Evolutionary conservation across 1,284 basidiomycete genomes (phyloP), one percentile per base, ranked within the genome.

Genomic region (Leccinum ponderosum): DNA sequence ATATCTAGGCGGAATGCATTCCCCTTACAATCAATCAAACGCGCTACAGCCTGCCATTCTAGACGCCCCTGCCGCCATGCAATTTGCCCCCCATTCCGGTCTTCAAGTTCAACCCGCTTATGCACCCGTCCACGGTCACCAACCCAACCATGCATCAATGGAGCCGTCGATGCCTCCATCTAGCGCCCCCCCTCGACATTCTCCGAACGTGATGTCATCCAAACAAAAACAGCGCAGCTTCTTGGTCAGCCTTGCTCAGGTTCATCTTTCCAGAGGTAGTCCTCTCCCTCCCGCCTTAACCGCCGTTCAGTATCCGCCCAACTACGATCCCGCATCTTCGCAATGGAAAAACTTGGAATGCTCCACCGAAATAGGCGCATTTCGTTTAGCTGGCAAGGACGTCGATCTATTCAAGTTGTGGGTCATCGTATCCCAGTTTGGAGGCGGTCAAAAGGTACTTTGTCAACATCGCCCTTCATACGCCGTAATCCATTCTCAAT

Each of bases 371-470:
- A 64, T 80, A 15, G 90, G 90, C 51, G 75, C 80, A 44, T 78
- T 92, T 68, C 83, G 85, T 61, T 69, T 95, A 51, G 86, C 87
- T 3, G 91, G 91, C 20, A 91, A 87, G 73, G 92, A 94, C 69
- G 80, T 94, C 55, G 89, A 89, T 66, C 73, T 95, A 47, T 89
- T 91, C 75, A 87, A 80, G 66, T 75, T 93, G 7, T 92, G 87
- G 86, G 78, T 77, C 11, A 61, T 83, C 47, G 86, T 89, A 44
- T 75, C 77, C 59, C 77, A 83, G 62, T 68, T 76, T 39, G 89
- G 90, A 42, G 89, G 89, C 35, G 76, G 79, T 15, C 73, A 76
- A 64, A 83, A 80, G 68, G 90, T 91, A 74, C 69, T 81, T 61
- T 39, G 57, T 56, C 52, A 14, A 59, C 42, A 22, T 56, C 52